Evolutionary conservation across 495 filamentous ascomycete species (phyloP).

Genomic region (Xylaria intraflava): DNA sequence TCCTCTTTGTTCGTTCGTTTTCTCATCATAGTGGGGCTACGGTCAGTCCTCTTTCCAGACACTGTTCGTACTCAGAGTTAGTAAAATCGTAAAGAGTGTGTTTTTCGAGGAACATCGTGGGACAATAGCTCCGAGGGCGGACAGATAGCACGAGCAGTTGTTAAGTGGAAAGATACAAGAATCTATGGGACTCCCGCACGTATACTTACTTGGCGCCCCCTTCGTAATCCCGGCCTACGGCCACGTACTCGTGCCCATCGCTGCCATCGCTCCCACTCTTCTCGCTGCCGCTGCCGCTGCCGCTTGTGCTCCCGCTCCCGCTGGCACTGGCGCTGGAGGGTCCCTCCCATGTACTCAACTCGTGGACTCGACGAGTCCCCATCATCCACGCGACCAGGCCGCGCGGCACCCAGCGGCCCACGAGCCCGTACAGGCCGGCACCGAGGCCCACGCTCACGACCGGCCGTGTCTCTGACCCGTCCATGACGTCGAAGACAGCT

Average conservation of each 20-base stretch:
- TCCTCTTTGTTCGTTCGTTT: background rate
- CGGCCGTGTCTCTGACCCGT: slow-evolving; percentile 37
- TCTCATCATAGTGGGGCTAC: background rate
- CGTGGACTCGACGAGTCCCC: slow-evolving; percentile 54
- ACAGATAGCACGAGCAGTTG: background rate
- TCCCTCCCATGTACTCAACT: slow-evolving; percentile 39
- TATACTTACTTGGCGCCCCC: slow-evolving; percentile 24
- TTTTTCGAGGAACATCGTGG: background rate
- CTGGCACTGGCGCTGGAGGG: slow-evolving; percentile 19
- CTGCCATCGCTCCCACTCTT: slow-evolving; percentile 18
- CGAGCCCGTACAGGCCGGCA: slow-evolving; percentile 71
- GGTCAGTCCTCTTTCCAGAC: slow-evolving; percentile 8
- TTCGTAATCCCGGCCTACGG: slow-evolving; percentile 32
- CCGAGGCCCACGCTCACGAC: slow-evolving; percentile 75
- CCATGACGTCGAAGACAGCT: slow-evolving; percentile 79
- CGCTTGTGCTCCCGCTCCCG: slow-evolving; percentile 20
- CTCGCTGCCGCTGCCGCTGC: slow-evolving; percentile 22
- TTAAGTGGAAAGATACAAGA: background rate
- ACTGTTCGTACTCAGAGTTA: slow-evolving; percentile 4
- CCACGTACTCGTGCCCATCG: slow-evolving; percentile 31
- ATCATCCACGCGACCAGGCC: slow-evolving; percentile 85
- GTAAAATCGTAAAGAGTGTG: background rate
- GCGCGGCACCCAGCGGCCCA: slow-evolving; percentile 76
- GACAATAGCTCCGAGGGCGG: background rate
- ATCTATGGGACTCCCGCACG: background rate